phyloP scores from a whole-genome alignment of 257 asterid genomes.

The Plantago ovata region DNA sequence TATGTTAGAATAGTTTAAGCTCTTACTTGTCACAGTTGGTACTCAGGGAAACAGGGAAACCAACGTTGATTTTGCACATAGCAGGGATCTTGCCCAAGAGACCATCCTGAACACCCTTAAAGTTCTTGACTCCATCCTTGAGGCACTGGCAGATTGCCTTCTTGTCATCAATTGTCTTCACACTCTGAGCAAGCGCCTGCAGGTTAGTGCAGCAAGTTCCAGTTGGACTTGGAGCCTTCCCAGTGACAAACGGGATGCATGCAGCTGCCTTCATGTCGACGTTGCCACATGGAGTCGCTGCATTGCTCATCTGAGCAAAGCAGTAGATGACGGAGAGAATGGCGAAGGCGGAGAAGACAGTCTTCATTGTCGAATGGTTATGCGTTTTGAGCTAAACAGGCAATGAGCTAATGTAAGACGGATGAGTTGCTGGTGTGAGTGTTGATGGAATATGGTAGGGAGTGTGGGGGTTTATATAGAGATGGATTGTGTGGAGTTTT shows the following conservation, averaged over 20 bases:
- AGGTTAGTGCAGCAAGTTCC: conserved; percentile 48
- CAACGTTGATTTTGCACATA: conserved; percentile 47
- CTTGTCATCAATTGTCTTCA: conserved; percentile 44
- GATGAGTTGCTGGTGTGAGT: neutral
- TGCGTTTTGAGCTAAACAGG: neutral
- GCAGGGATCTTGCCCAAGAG: conserved; percentile 48
- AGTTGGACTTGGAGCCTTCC: conserved; percentile 33
- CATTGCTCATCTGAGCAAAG: conserved; percentile 37
- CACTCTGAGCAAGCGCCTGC: conserved; percentile 32
- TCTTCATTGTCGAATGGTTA: conserved; percentile 32
- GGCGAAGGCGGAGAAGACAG: conserved; percentile 26
- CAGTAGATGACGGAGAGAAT: conserved; percentile 35
- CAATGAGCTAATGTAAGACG: conserved; percentile 3
- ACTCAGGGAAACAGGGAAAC: conserved; percentile 56
- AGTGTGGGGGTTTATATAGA: conserved; percentile 29
- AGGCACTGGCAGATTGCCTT: conserved; percentile 63
- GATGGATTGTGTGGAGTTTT: conserved; percentile 29
- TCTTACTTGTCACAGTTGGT: conserved; percentile 53
- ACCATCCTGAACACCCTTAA: conserved; percentile 49
- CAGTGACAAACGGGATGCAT: conserved; percentile 39
- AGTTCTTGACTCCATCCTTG: conserved; percentile 45
- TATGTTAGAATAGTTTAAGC: neutral
- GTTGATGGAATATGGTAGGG: conserved; percentile 8
- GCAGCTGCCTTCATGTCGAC: conserved; percentile 46
- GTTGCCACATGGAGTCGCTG: conserved; percentile 36